phyloP scores from a whole-genome alignment of 179 eudicot species.

The Beta corolliflora region DNA sequence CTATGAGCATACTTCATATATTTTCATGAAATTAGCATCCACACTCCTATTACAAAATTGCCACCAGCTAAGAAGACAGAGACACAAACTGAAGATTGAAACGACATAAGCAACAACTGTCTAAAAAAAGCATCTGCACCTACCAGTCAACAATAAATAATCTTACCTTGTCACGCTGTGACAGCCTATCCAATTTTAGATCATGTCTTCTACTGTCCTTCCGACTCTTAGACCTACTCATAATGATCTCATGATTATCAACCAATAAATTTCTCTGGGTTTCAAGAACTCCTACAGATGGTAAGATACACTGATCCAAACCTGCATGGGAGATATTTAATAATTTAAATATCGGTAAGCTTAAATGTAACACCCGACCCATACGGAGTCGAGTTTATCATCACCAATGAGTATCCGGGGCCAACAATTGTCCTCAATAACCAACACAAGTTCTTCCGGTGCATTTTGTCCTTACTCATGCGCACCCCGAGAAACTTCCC shows the following conservation, averaged over 20 bases:
- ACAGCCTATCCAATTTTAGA: conserved; percentile 65
- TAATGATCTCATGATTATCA: conserved; percentile 43
- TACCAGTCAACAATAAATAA: conserved; percentile 4
- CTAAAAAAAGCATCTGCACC: not conserved
- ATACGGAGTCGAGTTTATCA: no score
- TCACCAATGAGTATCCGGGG: no score
- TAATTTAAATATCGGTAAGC: conserved; percentile 25
- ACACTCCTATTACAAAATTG: no score
- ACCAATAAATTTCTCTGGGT: conserved; percentile 39
- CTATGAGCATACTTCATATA: not conserved
- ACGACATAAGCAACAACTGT: not conserved
- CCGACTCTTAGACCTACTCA: conserved; percentile 62
- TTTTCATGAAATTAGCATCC: not conserved
- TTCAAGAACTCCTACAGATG: conserved; percentile 49
- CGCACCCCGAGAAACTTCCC: no score
- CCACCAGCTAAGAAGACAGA: not conserved
- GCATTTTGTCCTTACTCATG: no score
- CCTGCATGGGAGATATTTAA: conserved; percentile 48
- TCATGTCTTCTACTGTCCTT: conserved; percentile 51
- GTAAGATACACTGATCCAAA: conserved; percentile 60
- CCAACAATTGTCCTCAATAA: no score
- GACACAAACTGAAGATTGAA: not conserved
- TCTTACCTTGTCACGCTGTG: conserved; percentile 80
- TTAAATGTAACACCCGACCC: no score
- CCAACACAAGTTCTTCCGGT: no score